Conservation (phyloP, 441 rosid genomes). For the Gossypium aridum region DNA sequence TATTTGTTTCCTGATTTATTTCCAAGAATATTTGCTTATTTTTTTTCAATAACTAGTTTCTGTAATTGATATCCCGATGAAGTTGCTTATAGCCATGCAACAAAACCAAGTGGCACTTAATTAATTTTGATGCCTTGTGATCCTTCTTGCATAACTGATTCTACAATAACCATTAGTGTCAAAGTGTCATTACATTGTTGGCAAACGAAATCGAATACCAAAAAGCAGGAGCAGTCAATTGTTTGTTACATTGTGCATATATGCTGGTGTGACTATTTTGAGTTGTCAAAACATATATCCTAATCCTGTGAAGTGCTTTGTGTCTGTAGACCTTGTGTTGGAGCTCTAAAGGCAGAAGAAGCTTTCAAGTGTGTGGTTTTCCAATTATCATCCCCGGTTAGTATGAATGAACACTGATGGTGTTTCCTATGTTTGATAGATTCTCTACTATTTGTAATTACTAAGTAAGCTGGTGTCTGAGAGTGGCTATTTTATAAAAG, state of each 20-base stretch:
- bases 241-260: not conserved
- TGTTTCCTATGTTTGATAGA: slow-evolving; percentile 15
- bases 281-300: not conserved
- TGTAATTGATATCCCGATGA: not conserved
- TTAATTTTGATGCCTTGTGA: not conserved
- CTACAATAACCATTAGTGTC: not conserved
- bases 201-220: not conserved
- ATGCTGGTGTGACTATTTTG: not conserved
- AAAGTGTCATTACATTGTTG: not conserved
- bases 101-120: not conserved
- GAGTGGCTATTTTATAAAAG: slow-evolving; percentile 20
- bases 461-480: slow-evolving; percentile 10
- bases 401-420: not conserved
- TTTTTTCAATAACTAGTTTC: not conserved
- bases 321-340: slow-evolving; percentile 58
- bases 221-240: not conserved
- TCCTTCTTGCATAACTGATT: not conserved
- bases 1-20: not conserved
- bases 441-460: not conserved
- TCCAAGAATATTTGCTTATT: not conserved
- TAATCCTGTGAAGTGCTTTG: not conserved
- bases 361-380: slow-evolving; percentile 1
- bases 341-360: slow-evolving; percentile 45
- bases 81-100: not conserved
- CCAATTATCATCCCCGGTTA: not conserved